Percentiles rank a stretch among this genome's conserved stretches.
phyloP scores from a whole-genome alignment of 116 monocot genomes.

The Trichopus zeylanicus region DNA sequence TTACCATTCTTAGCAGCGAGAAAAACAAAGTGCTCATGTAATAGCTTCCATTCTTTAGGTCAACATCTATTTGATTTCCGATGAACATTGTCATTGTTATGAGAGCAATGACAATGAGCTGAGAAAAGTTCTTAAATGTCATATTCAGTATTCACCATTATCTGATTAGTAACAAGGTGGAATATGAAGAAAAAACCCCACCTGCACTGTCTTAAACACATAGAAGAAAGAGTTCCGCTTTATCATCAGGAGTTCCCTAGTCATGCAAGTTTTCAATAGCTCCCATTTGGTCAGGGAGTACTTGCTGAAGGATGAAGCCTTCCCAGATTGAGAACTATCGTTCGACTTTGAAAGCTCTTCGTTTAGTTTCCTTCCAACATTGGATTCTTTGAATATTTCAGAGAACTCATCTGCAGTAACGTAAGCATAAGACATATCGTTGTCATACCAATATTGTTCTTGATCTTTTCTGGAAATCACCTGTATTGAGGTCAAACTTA shows the following conservation, averaged over 20 bases:
- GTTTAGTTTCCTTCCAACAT: slow-evolving; percentile 17
- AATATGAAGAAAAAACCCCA: not conserved
- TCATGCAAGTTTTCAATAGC: slow-evolving; percentile 7
- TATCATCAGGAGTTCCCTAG: slow-evolving; percentile 6
- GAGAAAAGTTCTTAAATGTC: not conserved
- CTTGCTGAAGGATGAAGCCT: not conserved
- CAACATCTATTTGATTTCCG: slow-evolving; percentile 23
- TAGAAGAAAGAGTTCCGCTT: slow-evolving; percentile 6
- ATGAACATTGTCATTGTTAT: slow-evolving; percentile 43
- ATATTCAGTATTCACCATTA: too few relatives aligned
- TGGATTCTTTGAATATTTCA: slow-evolving; percentile 22
- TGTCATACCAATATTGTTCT: slow-evolving; percentile 31
- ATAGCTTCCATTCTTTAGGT: slow-evolving; percentile 27
- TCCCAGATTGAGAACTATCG: slow-evolving; percentile 21
- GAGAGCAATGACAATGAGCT: slow-evolving; percentile 29
- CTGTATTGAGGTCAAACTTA: slow-evolving; percentile 7
- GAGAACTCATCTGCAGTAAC: slow-evolving; percentile 25
- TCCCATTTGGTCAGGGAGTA: slow-evolving; percentile 11
- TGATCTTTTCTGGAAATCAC: slow-evolving; percentile 52
- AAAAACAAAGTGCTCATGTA: slow-evolving; percentile 35
- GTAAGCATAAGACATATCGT: slow-evolving; percentile 16
- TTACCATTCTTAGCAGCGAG: slow-evolving; percentile 22
- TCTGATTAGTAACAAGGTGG: too few relatives aligned
- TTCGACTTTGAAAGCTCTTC: slow-evolving; percentile 28
- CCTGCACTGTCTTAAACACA: slow-evolving; percentile 2